Evolutionary conservation across 139 green algal genomes (phyloP), one percentile per base, ranked within the genome.

Genomic region (Coelastrella sp.): DNA sequence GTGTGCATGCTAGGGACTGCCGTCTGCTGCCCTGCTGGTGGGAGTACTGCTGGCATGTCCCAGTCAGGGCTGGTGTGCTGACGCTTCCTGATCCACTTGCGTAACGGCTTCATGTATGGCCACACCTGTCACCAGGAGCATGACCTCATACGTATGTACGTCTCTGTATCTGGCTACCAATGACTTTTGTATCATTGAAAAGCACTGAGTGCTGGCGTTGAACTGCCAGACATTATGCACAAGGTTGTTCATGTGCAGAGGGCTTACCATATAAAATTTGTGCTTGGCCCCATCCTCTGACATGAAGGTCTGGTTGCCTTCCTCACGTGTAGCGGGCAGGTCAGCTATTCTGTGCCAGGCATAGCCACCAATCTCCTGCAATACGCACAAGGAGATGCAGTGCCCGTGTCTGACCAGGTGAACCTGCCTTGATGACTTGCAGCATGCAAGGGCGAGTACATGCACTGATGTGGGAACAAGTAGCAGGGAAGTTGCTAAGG

Each of bases 201-300:
- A n/a, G n/a, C n/a, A n/a, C n/a, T n/a, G n/a, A n/a, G n/a, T n/a
- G n/a, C n/a, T n/a, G n/a, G n/a, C n/a, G n/a, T n/a, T n/a, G n/a
- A n/a, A n/a, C n/a, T n/a, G n/a, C n/a, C n/a, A n/a, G n/a, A n/a
- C n/a, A n/a, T n/a, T 15, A 57, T 57, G 48, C 48, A 15, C 48
- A 57, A 15, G 13, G 48, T 57, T 57, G 48, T 15, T 57, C 13
- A 57, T 57, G 48, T 57, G n/a, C n/a, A n/a, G n/a, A n/a, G n/a
- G n/a, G n/a, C 84, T 66, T 48, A 98, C 95, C 81, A 92, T 94
- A 83, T 93, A 98, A 87, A 98, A 98, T 59, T 89, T 91, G 88
- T 96, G 93, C 57, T 89, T 89, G 35, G 75, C 82, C 53, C 95
- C 95, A 25, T 92, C 90, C 3, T 85, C 81, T 43, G 89, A 94